Evolutionary conservation across 306 rosid species (phyloP).

Genomic region (Prunus kanzakura): DNA sequence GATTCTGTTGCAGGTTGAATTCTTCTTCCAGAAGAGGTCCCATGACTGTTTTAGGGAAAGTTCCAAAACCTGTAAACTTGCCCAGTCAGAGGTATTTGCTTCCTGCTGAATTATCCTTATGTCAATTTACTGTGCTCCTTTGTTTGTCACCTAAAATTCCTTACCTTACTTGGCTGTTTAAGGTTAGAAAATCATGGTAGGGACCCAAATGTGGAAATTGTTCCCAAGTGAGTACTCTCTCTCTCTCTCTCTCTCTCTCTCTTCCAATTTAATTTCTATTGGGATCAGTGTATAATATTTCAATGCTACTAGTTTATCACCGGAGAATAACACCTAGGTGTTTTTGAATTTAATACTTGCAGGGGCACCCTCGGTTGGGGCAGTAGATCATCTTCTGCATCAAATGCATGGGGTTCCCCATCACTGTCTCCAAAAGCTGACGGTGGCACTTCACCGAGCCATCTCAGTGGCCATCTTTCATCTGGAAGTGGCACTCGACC

Average conservation of each 20-base stretch:
- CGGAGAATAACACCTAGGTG: neutral
- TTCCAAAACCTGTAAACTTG: conserved; percentile 91
- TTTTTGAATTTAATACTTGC: conserved; percentile 14
- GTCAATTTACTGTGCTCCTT: conserved; percentile 13
- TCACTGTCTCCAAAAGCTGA: conserved; percentile 78
- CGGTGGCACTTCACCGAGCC: conserved; percentile 79
- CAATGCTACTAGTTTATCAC: neutral
- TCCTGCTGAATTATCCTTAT: conserved; percentile 14
- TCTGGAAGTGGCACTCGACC: conserved; percentile 93
- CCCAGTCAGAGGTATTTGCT: conserved; percentile 89
- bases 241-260: neutral
- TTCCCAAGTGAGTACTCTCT: conserved; percentile 71
- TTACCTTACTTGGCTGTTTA: conserved; percentile 30
- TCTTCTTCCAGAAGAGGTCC: conserved; percentile 82
- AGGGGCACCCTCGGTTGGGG: conserved; percentile 99
- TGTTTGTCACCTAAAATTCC: conserved; percentile 28
- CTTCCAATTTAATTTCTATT: conserved; percentile 11
- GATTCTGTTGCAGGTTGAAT: conserved; percentile 58
- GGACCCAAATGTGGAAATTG: conserved; percentile 93
- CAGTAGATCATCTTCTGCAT: conserved; percentile 69
- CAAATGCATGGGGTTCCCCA: conserved; percentile 89
- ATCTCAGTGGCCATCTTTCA: conserved; percentile 78
- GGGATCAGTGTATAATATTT: conserved; percentile 7
- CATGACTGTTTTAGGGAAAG: conserved; percentile 93
- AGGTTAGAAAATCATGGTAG: conserved; percentile 96